Conservation (phyloP, 1,139 yeast genomes). For the Candida buenavistaensis region DNA sequence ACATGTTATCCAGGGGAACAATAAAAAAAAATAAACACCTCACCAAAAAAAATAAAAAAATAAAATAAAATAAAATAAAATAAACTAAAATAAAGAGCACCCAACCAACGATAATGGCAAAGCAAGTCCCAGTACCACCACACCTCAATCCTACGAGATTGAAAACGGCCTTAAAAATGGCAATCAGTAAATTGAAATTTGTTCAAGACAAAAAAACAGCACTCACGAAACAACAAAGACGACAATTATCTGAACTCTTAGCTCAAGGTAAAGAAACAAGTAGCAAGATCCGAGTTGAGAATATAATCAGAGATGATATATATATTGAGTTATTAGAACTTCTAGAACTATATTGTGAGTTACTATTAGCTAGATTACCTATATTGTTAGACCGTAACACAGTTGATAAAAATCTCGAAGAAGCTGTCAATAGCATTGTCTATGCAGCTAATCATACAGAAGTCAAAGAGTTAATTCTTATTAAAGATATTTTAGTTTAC, state of each 20-base stretch:
- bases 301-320: conserved; percentile 81
- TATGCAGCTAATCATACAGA: conserved; percentile 75
- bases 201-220: conserved; percentile 84
- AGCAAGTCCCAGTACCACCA: conserved; percentile 25
- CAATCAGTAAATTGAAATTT: conserved; percentile 75
- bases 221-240: conserved; percentile 74
- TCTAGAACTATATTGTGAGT: conserved; percentile 80
- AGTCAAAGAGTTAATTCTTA: conserved; percentile 63
- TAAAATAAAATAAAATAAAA: too few species aligned
- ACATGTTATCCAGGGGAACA: too few species aligned
- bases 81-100: too few species aligned
- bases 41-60: too few species aligned
- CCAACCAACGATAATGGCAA: conserved; percentile 7
- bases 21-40: too few species aligned
- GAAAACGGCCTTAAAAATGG: conserved; percentile 76
- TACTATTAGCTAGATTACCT: conserved; percentile 72
- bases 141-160: conserved; percentile 46
- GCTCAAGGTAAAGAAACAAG: conserved; percentile 75
- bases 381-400: conserved; percentile 47
- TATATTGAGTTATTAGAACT: conserved; percentile 79
- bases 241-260: conserved; percentile 73
- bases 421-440: conserved; percentile 71
- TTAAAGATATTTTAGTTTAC: conserved; percentile 61
- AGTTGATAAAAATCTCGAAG: conserved; percentile 67
- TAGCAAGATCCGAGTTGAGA: conserved; percentile 83